phyloP scores from a whole-genome alignment of 73 alveolate genomes.

The Chromera velia region DNA sequence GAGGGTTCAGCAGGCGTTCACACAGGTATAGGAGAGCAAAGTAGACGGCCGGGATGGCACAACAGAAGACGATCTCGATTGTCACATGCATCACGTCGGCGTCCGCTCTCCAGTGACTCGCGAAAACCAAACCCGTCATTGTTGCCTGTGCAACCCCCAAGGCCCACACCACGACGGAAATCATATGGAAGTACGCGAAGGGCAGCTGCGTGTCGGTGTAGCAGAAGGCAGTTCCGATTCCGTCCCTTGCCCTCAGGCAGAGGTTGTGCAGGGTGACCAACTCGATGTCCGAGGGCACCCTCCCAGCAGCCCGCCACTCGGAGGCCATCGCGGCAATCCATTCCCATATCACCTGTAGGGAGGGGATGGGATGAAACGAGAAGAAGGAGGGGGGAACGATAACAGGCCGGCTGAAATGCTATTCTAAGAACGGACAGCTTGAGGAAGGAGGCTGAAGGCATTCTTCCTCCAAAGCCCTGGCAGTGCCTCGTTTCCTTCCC shows the following conservation, averaged over 20 bases:
- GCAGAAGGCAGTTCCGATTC: background rate
- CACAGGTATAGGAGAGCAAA: background rate
- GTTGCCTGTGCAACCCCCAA: background rate
- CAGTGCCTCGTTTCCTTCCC: too few relatives aligned
- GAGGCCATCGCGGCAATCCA: too few relatives aligned
- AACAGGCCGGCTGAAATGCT: too few relatives aligned
- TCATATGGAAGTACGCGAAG: background rate
- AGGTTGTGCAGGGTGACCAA: background rate
- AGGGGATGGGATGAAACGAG: too few relatives aligned
- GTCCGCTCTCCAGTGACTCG: too few relatives aligned
- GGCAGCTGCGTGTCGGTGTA: slow-evolving; percentile 6
- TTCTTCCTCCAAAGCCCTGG: too few relatives aligned
- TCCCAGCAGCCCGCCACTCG: too few relatives aligned
- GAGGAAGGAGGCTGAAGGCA: too few relatives aligned
- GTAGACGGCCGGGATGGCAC: background rate
- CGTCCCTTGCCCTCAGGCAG: background rate
- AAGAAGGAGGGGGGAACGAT: too few relatives aligned
- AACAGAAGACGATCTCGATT: background rate
- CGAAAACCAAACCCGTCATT: background rate
- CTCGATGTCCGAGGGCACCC: too few relatives aligned
- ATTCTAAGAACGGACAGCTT: too few relatives aligned
- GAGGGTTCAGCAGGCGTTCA: slow-evolving; percentile 6
- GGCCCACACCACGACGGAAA: background rate
- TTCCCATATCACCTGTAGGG: too few relatives aligned
- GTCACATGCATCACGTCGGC: background rate